phyloP scores from a whole-genome alignment of 371 early-diverging fungal genomes.

The Phascolomyces articulosus region DNA sequence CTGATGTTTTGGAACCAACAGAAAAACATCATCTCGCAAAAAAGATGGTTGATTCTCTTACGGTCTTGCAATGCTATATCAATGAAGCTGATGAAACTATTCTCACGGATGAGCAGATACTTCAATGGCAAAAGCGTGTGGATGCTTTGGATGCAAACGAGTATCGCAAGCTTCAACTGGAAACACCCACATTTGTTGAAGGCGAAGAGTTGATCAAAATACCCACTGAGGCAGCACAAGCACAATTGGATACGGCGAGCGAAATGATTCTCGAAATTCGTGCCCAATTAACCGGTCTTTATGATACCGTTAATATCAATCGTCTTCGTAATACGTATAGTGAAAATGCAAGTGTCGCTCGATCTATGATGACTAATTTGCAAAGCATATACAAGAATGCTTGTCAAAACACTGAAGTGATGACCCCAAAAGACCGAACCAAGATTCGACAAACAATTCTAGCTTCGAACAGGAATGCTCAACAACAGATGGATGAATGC shows the following conservation, averaged over 20 bases:
- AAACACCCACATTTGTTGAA: not conserved
- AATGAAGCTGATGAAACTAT: conserved; percentile 14
- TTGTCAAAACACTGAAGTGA: conserved; percentile 4
- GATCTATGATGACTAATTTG: conserved; percentile 9
- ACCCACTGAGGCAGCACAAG: conserved; percentile 22
- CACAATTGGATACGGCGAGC: conserved; percentile 32
- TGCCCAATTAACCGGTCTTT: conserved; percentile 27
- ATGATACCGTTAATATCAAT: conserved; percentile 44
- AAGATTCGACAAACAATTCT: conserved; percentile 23
- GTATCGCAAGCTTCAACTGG: not conserved
- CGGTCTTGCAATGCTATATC: conserved; percentile 22
- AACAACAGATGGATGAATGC: conserved; percentile 30
- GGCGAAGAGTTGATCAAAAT: not conserved
- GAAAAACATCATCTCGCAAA: conserved; percentile 28
- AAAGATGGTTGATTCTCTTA: conserved; percentile 21
- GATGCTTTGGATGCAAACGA: conserved; percentile 28
- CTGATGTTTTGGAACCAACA: conserved; percentile 30
- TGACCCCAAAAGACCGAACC: conserved; percentile 13
- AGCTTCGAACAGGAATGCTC: conserved; percentile 26
- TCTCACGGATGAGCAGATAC: conserved; percentile 35
- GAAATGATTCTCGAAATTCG: conserved; percentile 36
- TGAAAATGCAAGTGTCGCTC: conserved; percentile 29
- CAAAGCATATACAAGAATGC: conserved; percentile 6
- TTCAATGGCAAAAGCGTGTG: conserved; percentile 41
- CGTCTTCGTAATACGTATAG: conserved; percentile 45